A percentile compares a stretch with the other conserved stretches of the same genome.
Conservation (phyloP, 75 land plant genomes). For the Pinus albicaulis region DNA sequence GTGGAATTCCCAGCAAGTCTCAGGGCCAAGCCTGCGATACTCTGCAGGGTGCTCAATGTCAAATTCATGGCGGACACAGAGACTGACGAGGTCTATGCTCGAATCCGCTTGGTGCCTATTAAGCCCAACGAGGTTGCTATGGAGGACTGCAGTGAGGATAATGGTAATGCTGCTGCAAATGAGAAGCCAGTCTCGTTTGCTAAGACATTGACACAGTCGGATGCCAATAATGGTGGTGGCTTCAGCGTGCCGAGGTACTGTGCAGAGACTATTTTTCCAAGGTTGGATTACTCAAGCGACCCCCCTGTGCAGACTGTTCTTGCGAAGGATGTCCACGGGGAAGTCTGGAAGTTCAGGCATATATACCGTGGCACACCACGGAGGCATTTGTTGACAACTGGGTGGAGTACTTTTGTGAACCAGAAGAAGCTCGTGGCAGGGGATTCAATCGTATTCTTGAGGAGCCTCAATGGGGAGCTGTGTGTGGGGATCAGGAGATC, state of each 20-base stretch:
- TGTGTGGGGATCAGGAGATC: slow-evolving; percentile 92
- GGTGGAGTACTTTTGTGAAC: slow-evolving; percentile 99
- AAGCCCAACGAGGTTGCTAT: slow-evolving; percentile 16
- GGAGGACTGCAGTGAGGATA: slow-evolving; percentile 16
- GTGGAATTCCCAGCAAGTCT: slow-evolving; percentile 44
- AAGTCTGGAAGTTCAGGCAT: slow-evolving; percentile 92
- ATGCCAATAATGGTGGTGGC: slow-evolving; percentile 99
- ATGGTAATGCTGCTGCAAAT: slow-evolving; percentile 21
- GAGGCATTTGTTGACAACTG: slow-evolving; percentile 94
- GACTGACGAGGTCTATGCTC: slow-evolving; percentile 87
- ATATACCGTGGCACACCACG: slow-evolving; percentile 96
- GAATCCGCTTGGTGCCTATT: slow-evolving; percentile 59
- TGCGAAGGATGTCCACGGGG: slow-evolving; percentile 95
- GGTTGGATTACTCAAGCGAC: slow-evolving; percentile 78
- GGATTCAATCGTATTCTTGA: slow-evolving; percentile 91
- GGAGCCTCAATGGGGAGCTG: slow-evolving; percentile 84
- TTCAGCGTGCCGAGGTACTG: slow-evolving; percentile 97
- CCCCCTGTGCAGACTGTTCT: slow-evolving; percentile 95
- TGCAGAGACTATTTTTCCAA: slow-evolving; percentile 96
- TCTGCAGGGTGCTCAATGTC: slow-evolving; percentile 61
- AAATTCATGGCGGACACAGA: slow-evolving; percentile 84
- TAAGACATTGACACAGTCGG: slow-evolving; percentile 96
- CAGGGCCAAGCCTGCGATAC: slow-evolving; percentile 47
- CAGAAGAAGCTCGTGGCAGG: slow-evolving; percentile 99
- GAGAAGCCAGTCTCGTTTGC: slow-evolving; percentile 90